Percentiles rank a stretch among this genome's conserved stretches.
phyloP scores from a whole-genome alignment of 345 rosid species.

The Populus alba region DNA sequence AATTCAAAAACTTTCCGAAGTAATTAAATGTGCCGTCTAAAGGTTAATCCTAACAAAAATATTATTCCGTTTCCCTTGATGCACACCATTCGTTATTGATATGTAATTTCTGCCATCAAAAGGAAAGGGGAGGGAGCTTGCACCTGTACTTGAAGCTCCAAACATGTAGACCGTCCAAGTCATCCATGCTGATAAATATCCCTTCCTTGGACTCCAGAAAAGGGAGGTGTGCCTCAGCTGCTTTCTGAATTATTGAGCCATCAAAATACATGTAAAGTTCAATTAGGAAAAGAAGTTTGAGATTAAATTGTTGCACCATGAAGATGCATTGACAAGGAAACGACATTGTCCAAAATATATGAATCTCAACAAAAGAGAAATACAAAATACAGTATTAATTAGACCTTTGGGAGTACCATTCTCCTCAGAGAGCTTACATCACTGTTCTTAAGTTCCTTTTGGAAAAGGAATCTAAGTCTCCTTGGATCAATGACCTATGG shows the following conservation, averaged over 20 bases:
- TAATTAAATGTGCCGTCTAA: no score
- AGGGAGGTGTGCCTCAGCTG: conserved; percentile 91
- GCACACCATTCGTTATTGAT: no score
- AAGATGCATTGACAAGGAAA: background rate
- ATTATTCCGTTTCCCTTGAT: no score
- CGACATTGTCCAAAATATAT: background rate
- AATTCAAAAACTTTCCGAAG: background rate
- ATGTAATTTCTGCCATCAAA: no score
- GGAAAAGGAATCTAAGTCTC: conserved; percentile 76
- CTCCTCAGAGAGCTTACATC: conserved; percentile 89
- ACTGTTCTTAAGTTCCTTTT: conserved; percentile 91
- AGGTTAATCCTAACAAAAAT: no score
- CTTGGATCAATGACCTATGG: conserved; percentile 62
- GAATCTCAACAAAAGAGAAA: background rate
- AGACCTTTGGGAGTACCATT: conserved; percentile 95
- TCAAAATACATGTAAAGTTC: background rate
- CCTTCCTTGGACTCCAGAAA: conserved; percentile 85
- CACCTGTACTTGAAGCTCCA: conserved; percentile 98
- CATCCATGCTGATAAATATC: conserved; percentile 68
- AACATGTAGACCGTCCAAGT: conserved; percentile 66
- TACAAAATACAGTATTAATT: background rate
- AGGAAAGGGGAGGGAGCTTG: background rate
- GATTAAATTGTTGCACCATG: background rate
- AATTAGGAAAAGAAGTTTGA: background rate
- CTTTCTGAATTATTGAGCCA: conserved; percentile 49